Conservation (phyloP, 2,329 filamentous ascomycete species). For the Aspergillus hortae region DNA sequence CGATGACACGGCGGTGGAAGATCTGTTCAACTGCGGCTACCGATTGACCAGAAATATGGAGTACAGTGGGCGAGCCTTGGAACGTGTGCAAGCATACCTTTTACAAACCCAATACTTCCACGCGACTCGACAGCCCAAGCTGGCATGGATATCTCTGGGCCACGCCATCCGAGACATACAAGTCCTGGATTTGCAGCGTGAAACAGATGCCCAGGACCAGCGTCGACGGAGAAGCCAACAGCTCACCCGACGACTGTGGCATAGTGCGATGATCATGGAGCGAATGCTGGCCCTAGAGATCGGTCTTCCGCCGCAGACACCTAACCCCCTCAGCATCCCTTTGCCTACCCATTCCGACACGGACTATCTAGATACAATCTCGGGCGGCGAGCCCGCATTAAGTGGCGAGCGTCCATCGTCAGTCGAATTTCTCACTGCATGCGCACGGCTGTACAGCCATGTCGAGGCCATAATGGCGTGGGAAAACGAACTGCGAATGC, state of each 20-base stretch:
- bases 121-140: slow-evolving; percentile 14
- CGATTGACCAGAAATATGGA: slow-evolving; percentile 13
- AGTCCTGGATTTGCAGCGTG: slow-evolving; percentile 16
- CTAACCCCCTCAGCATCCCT: slow-evolving; percentile 15
- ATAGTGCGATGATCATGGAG: slow-evolving; percentile 23
- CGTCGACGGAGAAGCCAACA: slow-evolving; percentile 14
- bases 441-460: slow-evolving; percentile 18
- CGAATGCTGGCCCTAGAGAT: slow-evolving; percentile 20
- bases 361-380: slow-evolving; percentile 23
- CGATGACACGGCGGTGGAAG: slow-evolving; percentile 7
- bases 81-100: slow-evolving; percentile 19
- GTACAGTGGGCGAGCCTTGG: slow-evolving; percentile 8
- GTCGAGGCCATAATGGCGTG: slow-evolving; percentile 19
- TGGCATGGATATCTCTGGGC: slow-evolving; percentile 22
- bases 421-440: slow-evolving; percentile 22
- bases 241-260: slow-evolving; percentile 22
- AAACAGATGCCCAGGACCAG: slow-evolving; percentile 14
- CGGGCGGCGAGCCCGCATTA: slow-evolving; percentile 3
- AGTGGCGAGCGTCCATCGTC: slow-evolving; percentile 19
- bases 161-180: slow-evolving; percentile 19
- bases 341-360: slow-evolving; percentile 21
- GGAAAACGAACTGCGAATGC: slow-evolving; percentile 18
- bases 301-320: slow-evolving; percentile 15
- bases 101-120: slow-evolving; percentile 22
- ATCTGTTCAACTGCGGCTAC: slow-evolving; percentile 17